Evolutionary conservation across 2,329 filamentous ascomycete species (phyloP), one percentile per base, ranked within the genome.

Genomic region (Aureobasidium sp.): DNA sequence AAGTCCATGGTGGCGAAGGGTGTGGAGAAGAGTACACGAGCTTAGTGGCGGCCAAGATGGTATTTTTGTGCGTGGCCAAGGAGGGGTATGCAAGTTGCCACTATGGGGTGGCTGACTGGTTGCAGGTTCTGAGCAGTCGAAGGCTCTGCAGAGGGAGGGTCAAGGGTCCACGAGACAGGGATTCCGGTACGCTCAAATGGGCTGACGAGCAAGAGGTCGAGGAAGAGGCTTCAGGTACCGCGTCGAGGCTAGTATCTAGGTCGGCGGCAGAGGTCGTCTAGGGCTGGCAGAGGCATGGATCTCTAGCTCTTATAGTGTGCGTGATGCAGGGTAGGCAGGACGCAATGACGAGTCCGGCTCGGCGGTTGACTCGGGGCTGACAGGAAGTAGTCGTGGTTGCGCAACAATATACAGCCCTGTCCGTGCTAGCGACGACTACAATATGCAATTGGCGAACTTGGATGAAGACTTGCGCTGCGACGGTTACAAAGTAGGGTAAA

Each of bases 1-100:
- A 66, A 58, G 31, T 66, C 63, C 45, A 66, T 63, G 55, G 45
- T 53, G 53, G 37, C 56, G 39, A 31, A 14, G n/a, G 8, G 29
- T 31, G 12, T 17, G 17, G 52, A 37, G 39, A n/a, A 37, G 34
- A 17, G 25, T 5, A 17, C 15, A 15, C 31, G 31, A 31, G 31
- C 7, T 31, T 11, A 34, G 31, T 34, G 31, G 31, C 31, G 31
- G 31, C 31, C 9, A 11, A 4, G 31, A 34, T 34, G 25, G n/a
- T 37, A 34, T 15, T 37, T 37, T 52, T 39, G 15, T 41, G 51
- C 17, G 15, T 37, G 22, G 12, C 36, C 22, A 22, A 15, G 17
- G n/a, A 9, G 14, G 31, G 27, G 15, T 58, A 47, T 58, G 55
- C 55, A 25, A 9, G 39, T 44, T 61, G 57, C 57, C 45, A 61